Evolutionary conservation across 345 rosid genomes (phyloP), one percentile per base, ranked within the genome.

Genomic region (Viola odorata): DNA sequence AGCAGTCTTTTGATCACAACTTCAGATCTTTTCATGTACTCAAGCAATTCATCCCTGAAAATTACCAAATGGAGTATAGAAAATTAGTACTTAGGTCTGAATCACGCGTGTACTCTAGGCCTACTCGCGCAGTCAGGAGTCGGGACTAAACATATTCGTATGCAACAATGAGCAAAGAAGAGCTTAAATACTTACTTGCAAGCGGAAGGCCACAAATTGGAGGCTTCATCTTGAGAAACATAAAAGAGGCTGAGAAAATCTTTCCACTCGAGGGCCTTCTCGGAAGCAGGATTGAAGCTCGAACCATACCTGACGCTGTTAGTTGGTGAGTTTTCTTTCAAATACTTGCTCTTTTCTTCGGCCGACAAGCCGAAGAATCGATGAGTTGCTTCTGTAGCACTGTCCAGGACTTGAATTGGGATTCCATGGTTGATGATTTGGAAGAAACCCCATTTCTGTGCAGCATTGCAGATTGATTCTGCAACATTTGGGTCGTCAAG

Each of bases 1-100:
- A 81, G 5, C 16, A 81, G 66, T 65, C 64, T 79, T 49, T 50
- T 66, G 69, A 77, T 76, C 37, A 81, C 65, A 23, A 53, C 45
- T 70, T 81, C 71, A 1, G 82, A 56, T 45, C 65, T 73, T 65
- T 73, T 73, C 62, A 76, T 78, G 66, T 76, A 81, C 51, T 73
- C 85, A 5, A 81, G 14, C 13, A 69, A 73, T 68, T 81, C 78
- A 60, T 78, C 67, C 66, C 82, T 80, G 16, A 2, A 78, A 36
- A 53, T 23, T 23, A 1, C 32, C 32, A 2, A 48, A 48, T 0
- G 2, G 23, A 23, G 12, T 7, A 0, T 0, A 53, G 12, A 8
- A 36, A 5, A 5, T 11, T 37, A 54, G 1, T 4, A 37, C 12
- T 5, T 11, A 2, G 11, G 50, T 45, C 9, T 5, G 50, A 45